Evolutionary conservation across 495 filamentous ascomycete species (phyloP).

Genomic region (Neurospora sp.): DNA sequence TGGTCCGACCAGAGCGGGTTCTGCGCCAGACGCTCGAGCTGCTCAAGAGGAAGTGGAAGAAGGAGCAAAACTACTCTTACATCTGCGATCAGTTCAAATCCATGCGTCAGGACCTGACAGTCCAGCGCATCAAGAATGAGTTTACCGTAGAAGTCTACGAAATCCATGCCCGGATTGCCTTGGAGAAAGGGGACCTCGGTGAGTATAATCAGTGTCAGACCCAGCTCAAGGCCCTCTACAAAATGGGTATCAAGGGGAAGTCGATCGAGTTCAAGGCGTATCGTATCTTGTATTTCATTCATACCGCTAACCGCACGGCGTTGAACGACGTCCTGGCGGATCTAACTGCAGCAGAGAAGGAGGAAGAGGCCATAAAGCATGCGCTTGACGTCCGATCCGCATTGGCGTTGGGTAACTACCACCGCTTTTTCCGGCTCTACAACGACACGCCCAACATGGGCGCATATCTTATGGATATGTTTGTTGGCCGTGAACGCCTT

Average conservation of each 20-base stretch:
- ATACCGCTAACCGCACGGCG: constrained; percentile 95
- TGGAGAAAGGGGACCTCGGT: constrained; percentile 99
- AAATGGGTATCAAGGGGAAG: constrained; percentile 76
- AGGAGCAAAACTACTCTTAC: constrained; percentile 88
- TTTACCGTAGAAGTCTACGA: constrained; percentile 96
- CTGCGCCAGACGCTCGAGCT: constrained; percentile 76
- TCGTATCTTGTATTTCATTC: constrained; percentile 99
- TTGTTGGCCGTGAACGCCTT: constrained; percentile 85
- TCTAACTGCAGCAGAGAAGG: constrained; percentile 93
- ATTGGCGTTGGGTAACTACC: constrained; percentile 88
- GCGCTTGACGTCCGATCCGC: constrained; percentile 85
- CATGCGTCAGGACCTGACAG: constrained; percentile 92
- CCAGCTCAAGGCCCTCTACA: constrained; percentile 84
- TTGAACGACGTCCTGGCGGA: constrained; percentile 97
- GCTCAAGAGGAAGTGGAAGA: constrained; percentile 88
- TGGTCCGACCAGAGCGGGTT: constrained; percentile 75
- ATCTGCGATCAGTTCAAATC: constrained; percentile 99
- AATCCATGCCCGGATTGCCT: constrained; percentile 91
- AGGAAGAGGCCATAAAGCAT: constrained; percentile 74
- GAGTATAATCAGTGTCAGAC: constrained; percentile 99
- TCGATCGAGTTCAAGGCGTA: constrained; percentile 96
- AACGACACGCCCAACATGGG: constrained; percentile 95
- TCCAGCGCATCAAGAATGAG: constrained; percentile 90
- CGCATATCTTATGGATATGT: constrained; percentile 98
- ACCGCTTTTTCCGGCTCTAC: constrained; percentile 93